Conservation (phyloP, 768 basidiomycete species). For the Amyloporia xantha region DNA sequence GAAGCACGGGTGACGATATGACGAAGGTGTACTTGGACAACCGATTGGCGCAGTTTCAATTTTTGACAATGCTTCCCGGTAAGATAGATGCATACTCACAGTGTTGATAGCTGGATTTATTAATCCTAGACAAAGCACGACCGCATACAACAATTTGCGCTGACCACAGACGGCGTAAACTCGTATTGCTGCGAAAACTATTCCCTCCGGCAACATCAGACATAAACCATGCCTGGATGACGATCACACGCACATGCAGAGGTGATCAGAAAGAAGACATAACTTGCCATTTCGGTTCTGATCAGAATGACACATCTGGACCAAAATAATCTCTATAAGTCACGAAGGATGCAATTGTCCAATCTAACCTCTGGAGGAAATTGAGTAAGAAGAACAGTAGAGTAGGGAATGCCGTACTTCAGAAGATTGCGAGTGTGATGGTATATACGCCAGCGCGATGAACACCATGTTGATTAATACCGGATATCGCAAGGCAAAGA, state of each 20-base stretch:
- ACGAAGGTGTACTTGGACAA: neutral
- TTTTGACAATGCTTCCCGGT: neutral
- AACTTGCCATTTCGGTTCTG: neutral
- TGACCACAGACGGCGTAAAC: neutral
- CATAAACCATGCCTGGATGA: neutral
- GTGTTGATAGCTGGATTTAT: neutral
- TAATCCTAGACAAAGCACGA: neutral
- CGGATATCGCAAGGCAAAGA: neutral
- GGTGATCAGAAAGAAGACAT: neutral
- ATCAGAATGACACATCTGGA: neutral
- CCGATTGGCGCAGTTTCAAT: neutral
- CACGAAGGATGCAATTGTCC: neutral
- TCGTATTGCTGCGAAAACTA: slow-evolving; percentile 1
- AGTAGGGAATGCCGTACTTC: neutral
- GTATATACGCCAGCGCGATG: neutral
- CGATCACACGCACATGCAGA: neutral
- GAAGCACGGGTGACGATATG: neutral
- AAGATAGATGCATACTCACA: too few species aligned
- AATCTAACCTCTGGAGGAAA: neutral
- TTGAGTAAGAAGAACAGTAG: neutral
- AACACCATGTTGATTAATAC: neutral
- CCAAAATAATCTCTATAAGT: neutral
- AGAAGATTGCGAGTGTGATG: neutral
- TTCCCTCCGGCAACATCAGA: too few species aligned
- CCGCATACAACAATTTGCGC: neutral